phyloP scores from a whole-genome alignment of 345 rosid species.

The Psidium friedrichsthalianum region DNA sequence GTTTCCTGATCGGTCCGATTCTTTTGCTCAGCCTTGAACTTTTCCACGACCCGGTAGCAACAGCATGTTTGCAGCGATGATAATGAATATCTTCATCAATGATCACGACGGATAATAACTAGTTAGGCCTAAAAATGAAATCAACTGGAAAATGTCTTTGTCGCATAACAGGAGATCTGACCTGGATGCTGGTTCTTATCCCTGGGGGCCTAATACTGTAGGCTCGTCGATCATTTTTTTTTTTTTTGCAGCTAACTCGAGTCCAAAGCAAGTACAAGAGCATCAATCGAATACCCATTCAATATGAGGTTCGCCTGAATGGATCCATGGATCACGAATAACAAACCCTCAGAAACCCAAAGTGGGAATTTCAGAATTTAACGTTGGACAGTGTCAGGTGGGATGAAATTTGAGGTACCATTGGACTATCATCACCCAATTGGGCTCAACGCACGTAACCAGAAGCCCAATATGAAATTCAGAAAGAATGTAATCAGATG shows the following conservation, averaged over 20 bases:
- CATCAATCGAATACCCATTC: not conserved
- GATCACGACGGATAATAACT: not conserved
- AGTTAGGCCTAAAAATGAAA: not conserved
- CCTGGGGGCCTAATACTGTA: not conserved
- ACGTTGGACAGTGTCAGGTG: not conserved
- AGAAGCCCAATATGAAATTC: not conserved
- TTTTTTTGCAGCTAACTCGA: not conserved
- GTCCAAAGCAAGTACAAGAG: not conserved
- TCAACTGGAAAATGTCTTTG: not conserved
- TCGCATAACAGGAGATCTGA: not conserved
- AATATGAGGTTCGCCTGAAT: not conserved
- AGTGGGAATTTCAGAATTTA: not conserved
- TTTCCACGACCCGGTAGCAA: not conserved
- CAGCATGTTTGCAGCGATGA: not conserved
- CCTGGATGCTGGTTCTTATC: not conserved
- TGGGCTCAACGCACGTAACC: not conserved
- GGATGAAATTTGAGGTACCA: not conserved
- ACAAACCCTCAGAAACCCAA: not conserved
- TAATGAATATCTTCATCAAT: not conserved
- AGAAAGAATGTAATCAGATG: not conserved
- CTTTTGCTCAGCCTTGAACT: not conserved
- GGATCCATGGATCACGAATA: not conserved
- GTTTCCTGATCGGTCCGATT: not conserved
- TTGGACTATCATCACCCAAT: not conserved
- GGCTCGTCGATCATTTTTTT: not conserved